Percentiles rank a stretch among this genome's conserved stretches.
Evolutionary conservation across 2,329 filamentous ascomycete species (phyloP).

Genomic region (Alternaria sp.): DNA sequence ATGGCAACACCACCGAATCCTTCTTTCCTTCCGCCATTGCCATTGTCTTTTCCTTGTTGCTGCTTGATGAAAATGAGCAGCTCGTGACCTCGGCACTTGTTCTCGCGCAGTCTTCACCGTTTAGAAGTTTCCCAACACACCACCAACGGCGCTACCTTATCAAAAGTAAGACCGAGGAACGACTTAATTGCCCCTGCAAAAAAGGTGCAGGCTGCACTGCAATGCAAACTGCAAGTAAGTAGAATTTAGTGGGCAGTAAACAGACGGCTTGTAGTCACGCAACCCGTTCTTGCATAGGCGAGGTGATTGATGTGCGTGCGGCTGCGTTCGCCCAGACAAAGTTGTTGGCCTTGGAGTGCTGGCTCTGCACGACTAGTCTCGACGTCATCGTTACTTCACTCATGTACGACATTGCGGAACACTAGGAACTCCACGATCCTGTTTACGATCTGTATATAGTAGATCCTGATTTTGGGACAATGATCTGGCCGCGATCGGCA

Average conservation of each 20-base stretch:
- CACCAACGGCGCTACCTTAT: constrained; percentile 15
- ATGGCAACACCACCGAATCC: constrained; percentile 19
- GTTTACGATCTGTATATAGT: constrained; percentile 1
- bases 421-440: constrained; percentile 9
- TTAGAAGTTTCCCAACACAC: constrained; percentile 11
- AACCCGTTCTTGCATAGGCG: constrained; percentile 23
- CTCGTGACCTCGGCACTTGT: constrained; percentile 28
- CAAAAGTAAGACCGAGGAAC: constrained; percentile 1
- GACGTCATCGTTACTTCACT: constrained; percentile 43
- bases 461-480: constrained; percentile 6
- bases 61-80: constrained; percentile 7
- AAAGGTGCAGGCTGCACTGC: constrained; percentile 3
- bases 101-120: constrained; percentile 16
- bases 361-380: constrained; percentile 31
- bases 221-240: constrained; percentile 16
- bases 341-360: constrained; percentile 3
- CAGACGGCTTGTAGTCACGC: constrained; percentile 20
- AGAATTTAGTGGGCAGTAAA: constrained; percentile 15
- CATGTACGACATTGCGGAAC: constrained; percentile 18
- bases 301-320: constrained; percentile 22
- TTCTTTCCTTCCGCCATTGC: constrained; percentile 26
- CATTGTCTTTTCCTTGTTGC: constrained; percentile 21
- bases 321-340: constrained; percentile 5
- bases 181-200: neutral
- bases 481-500: constrained; percentile 12